Evolutionary conservation across 441 rosid genomes (phyloP).

Genomic region (Rhodomyrtus psidioides): DNA sequence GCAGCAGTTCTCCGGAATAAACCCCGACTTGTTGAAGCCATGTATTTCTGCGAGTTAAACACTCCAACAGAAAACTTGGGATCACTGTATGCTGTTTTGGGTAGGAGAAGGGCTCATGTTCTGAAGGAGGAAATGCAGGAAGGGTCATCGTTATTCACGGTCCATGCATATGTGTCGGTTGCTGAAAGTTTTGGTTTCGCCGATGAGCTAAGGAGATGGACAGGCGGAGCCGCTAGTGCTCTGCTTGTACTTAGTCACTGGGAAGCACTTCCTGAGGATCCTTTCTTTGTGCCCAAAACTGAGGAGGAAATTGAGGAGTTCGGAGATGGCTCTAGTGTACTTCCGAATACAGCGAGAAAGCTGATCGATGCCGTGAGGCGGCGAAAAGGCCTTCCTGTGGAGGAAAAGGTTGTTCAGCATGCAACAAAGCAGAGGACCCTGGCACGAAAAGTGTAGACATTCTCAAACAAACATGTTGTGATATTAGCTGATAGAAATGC

Average conservation of each 20-base stretch:
- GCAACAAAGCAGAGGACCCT: conserved; percentile 89
- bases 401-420: conserved; percentile 83
- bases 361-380: conserved; percentile 77
- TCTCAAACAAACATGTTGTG: not conserved
- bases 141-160: conserved; percentile 73
- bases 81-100: conserved; percentile 74
- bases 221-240: conserved; percentile 88
- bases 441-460: conserved; percentile 71
- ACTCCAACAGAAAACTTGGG: conserved; percentile 72
- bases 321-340: conserved; percentile 91
- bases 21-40: conserved; percentile 88
- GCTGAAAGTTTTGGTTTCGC: conserved; percentile 92
- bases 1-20: conserved; percentile 65
- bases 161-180: conserved; percentile 78
- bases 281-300: conserved; percentile 86
- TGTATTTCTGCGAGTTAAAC: conserved; percentile 89
- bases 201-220: conserved; percentile 74
- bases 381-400: conserved; percentile 84
- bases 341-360: conserved; percentile 80
- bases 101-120: conserved; percentile 67
- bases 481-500: not conserved
- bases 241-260: conserved; percentile 91
- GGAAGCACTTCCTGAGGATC: conserved; percentile 87
- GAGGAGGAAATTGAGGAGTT: conserved; percentile 92
- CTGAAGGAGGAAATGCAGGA: conserved; percentile 96